These are phyloP conservation scores for Auricularia sp. DNA, from an alignment of 768 basidiomycete genomes.

Conservation along the genomic window DNA sequence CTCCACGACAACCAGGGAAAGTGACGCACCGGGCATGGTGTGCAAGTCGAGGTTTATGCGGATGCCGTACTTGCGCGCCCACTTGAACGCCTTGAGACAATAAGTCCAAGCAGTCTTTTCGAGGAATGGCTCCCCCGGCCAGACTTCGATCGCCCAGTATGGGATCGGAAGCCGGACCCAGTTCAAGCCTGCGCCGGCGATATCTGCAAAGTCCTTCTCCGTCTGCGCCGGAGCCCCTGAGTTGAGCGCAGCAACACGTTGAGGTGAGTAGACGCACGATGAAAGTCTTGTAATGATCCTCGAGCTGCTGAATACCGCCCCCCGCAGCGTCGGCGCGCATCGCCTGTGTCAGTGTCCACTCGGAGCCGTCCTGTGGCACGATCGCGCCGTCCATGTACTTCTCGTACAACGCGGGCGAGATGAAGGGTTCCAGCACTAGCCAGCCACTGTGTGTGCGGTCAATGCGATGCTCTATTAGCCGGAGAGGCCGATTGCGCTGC, in stretches of 20 bases:
- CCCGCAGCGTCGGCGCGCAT: constrained; percentile 61
- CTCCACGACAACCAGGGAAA: constrained; percentile 5
- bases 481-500: not conserved
- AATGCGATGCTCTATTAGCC: not conserved
- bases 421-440: constrained; percentile 73
- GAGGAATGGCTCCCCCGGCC: constrained; percentile 67
- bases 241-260: not conserved
- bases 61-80: constrained; percentile 84
- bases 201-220: constrained; percentile 80
- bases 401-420: constrained; percentile 52
- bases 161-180: constrained; percentile 74
- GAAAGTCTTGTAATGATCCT: constrained; percentile 73
- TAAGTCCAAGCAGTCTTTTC: constrained; percentile 65
- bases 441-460: constrained; percentile 34
- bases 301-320: constrained; percentile 50
- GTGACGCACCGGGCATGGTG: constrained; percentile 58
- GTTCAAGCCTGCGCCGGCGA: constrained; percentile 80
- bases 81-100: constrained; percentile 56
- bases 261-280: constrained; percentile 40
- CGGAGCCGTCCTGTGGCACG: constrained; percentile 36
- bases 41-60: constrained; percentile 75
- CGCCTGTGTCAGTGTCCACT: constrained; percentile 54
- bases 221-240: constrained; percentile 37
- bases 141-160: constrained; percentile 79
- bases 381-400: constrained; percentile 34